These are phyloP conservation scores for Botrytis sinoallii DNA, from an alignment of 2,329 filamentous ascomycete species.

Conservation along the genomic window DNA sequence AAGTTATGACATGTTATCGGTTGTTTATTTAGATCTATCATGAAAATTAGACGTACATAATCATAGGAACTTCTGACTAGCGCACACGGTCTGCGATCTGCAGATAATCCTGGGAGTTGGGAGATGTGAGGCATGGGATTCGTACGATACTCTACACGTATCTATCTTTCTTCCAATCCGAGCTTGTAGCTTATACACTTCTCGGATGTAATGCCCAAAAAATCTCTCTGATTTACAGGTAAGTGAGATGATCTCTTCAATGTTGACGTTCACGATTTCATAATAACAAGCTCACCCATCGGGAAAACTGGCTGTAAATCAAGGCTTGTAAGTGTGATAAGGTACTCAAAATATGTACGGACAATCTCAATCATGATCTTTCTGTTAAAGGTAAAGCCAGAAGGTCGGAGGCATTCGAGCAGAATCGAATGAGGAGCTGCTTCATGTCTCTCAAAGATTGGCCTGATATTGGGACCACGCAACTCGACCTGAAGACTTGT, in stretches of 20 bases:
- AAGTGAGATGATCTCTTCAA: neutral
- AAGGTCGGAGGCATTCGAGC: neutral
- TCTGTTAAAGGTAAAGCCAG: neutral
- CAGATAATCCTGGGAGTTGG: neutral
- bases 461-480: neutral
- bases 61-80: neutral
- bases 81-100: no score
- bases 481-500: neutral
- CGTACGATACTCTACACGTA: neutral
- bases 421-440: neutral
- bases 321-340: neutral
- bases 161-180: neutral
- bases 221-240: neutral
- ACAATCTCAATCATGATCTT: neutral
- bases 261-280: neutral
- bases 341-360: neutral
- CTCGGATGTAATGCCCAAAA: neutral
- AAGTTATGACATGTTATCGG: neutral
- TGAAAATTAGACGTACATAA: neutral
- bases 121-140: no score
- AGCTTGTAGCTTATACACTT: neutral
- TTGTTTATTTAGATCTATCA: neutral
- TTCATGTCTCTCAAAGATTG: no score
- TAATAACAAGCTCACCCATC: no score
- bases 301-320: neutral